Evolutionary conservation across 2,329 filamentous ascomycete genomes (phyloP), one percentile per base, ranked within the genome.

Genomic region (Knoxdaviesia capensis): DNA sequence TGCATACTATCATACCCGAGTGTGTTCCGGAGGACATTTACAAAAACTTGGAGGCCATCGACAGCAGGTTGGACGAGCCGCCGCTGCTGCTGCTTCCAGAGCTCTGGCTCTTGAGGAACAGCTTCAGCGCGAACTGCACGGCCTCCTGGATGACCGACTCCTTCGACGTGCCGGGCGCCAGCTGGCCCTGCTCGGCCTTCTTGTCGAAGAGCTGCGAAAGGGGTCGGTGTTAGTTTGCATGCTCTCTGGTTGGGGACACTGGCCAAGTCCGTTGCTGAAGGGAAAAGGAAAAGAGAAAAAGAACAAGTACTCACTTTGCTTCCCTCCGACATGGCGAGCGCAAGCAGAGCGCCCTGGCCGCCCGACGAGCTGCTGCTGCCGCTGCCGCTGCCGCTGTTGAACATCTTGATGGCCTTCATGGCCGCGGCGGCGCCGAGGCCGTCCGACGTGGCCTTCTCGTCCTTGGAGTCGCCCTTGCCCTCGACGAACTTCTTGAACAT

Each of bases 291-390:
- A 10, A 31, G 31, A 6, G 10, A 28, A 20, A 7, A 5, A 28
- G 35, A 29, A 7, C n/a, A 5, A 10, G 10, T 35, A 51, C 60
- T 43, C 47, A 87, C 64, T 67, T 87, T 86, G 53, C 77, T 78
- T 33, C 85, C 87, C 64, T 94, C 80, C 6, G 71, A 75, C 83
- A 94, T 87, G 37, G 87, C 87, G 56, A 93, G 65, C 5, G 80
- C 82, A 47, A 94, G 71, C 53, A 94, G 84, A 47, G 79, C 72
- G 56, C 79, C 84, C 67, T 93, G 78, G 28, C 45, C 39, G 33
- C 42, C 34, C 7, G 46, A 41, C 10, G 33, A 34, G 7, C 41
- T 41, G n/a, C 30, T 8, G 20, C 40, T 41, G n/a, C 32, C 28
- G 50, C 74, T 73, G 48, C 62, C 59, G 8, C 63, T 59, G 44